phyloP scores from a whole-genome alignment of 2,329 filamentous ascomycete genomes.

The Stachybotrys chartarum region DNA sequence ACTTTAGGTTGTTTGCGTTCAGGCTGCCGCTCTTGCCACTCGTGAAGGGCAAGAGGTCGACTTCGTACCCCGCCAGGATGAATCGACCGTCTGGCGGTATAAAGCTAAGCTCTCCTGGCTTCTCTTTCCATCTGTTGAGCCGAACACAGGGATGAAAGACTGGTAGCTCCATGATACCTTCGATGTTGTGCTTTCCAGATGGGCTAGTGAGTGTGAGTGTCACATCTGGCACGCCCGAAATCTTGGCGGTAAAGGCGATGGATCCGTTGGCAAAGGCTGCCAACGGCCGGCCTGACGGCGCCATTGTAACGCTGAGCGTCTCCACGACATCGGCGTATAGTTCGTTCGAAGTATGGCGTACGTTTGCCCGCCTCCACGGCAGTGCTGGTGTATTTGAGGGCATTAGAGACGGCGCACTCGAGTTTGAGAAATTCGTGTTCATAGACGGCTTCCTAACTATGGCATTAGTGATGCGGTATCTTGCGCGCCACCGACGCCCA shows the following conservation, averaged over 20 bases:
- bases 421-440: slow-evolving; percentile 27
- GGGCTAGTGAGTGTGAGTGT: slow-evolving; percentile 71
- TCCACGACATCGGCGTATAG: slow-evolving; percentile 95
- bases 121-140: slow-evolving; percentile 81
- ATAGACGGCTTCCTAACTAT: slow-evolving; percentile 31
- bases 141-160: slow-evolving; percentile 96
- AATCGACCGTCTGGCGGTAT: slow-evolving; percentile 93
- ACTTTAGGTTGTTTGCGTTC: slow-evolving; percentile 58
- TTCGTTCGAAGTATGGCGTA: slow-evolving; percentile 94
- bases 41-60: slow-evolving; percentile 74
- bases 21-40: slow-evolving; percentile 47
- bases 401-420: slow-evolving; percentile 31
- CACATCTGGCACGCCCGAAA: slow-evolving; percentile 92
- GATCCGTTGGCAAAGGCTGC: slow-evolving; percentile 85
- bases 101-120: slow-evolving; percentile 88
- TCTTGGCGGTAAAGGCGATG: slow-evolving; percentile 90
- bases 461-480: not conserved
- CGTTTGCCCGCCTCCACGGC: slow-evolving; percentile 86
- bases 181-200: slow-evolving; percentile 71
- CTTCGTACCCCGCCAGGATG: slow-evolving; percentile 88
- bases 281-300: slow-evolving; percentile 81
- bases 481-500: not conserved
- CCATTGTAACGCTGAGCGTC: slow-evolving; percentile 77
- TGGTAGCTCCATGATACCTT: slow-evolving; percentile 71
- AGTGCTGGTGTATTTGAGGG: slow-evolving; percentile 48